Base-by-base conservation (phyloP, 208 protist species). In the Acanthamoeba divionensis region DNA sequence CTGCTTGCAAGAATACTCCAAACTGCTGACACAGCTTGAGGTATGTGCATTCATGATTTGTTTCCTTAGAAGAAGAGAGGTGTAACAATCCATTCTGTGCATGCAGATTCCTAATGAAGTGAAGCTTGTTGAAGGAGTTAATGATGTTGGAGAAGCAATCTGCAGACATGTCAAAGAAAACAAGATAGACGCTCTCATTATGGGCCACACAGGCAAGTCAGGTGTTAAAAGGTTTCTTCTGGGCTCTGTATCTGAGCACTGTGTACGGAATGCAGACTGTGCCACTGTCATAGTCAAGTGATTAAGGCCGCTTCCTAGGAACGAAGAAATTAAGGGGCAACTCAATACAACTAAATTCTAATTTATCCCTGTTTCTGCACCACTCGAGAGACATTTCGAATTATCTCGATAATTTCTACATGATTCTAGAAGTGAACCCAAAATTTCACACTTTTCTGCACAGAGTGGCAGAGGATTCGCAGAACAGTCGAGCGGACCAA, bases 131-230 rank as follows among this genome's bases (percentile, higher is more conserved):
- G 77, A 87, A 29, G 77, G 77, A 6, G 55, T 41, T 3, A 33
- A 26, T 10, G 77, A 87, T 38, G 77, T 87, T 36, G 55, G 77
- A 9, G 77, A 87, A 41, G 48, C 77, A 9, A 26, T 87, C 6
- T 87, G 77, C 77, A 63, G 50, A 57, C 77, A 87, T 41, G 77
- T 67, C 15, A 87, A 87, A 41, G n/a, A 67, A 41, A 45, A 87
- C 12, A 45, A 45, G 8, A 67, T 87, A 26, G 38, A 87, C 77
- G 54, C 55, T 7, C 54, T 87, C 31, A 57, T 87, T 26, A 44
- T 87, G 77, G 77, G 77, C 31, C 63, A 87, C 36, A 87, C 77
- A 0, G 77, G 77, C 54, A 87, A 87, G 36, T 47, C 31, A 0
- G 55, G 55, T 18, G 55, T 87, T 7, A 5, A 87, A 38, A 52